Evolutionary conservation across 2,329 filamentous ascomycete species (phyloP).

Genomic region (Neonectria magnoliae): DNA sequence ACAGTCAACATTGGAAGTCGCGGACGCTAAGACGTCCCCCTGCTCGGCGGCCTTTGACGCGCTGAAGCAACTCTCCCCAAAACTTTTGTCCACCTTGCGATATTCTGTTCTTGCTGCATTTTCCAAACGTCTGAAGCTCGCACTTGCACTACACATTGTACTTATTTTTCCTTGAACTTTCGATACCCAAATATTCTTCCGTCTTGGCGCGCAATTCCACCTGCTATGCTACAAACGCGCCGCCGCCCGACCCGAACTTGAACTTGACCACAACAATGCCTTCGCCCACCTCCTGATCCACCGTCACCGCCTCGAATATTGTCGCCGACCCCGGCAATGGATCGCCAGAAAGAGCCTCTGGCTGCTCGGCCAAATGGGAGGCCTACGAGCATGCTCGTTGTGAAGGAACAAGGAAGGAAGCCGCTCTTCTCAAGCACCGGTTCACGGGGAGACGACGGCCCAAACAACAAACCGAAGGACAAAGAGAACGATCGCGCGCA

Average conservation of each 20-base stretch:
- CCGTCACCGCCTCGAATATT: slow-evolving; percentile 17
- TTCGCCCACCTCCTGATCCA: slow-evolving; percentile 25
- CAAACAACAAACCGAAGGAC: slow-evolving; percentile 25
- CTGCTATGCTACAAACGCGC: slow-evolving; percentile 38
- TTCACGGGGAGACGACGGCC: slow-evolving; percentile 33
- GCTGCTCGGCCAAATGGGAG: slow-evolving; percentile 31
- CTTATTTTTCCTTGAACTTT: not conserved
- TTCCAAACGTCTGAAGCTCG: not conserved
- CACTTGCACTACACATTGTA: slow-evolving; percentile 6
- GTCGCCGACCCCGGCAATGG: slow-evolving; percentile 33
- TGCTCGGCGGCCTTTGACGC: slow-evolving; percentile 14
- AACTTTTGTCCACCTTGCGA: slow-evolving; percentile 20
- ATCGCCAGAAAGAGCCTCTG: slow-evolving; percentile 39
- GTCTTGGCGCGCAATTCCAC: not conserved
- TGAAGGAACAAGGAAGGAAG: slow-evolving; percentile 54
- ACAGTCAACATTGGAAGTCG: not conserved
- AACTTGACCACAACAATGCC: slow-evolving; percentile 28
- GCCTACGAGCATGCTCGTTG: slow-evolving; percentile 45
- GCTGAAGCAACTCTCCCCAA: slow-evolving; percentile 16
- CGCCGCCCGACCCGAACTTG: slow-evolving; percentile 13
- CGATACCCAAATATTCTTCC: not conserved
- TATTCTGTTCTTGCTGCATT: slow-evolving; percentile 6
- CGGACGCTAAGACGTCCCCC: slow-evolving; percentile 11
- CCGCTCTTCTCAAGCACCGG: slow-evolving; percentile 50
- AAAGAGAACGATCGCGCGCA: slow-evolving; percentile 35